Conservation (phyloP, 2,329 filamentous ascomycete genomes). For the Emericellopsis atlantica region DNA sequence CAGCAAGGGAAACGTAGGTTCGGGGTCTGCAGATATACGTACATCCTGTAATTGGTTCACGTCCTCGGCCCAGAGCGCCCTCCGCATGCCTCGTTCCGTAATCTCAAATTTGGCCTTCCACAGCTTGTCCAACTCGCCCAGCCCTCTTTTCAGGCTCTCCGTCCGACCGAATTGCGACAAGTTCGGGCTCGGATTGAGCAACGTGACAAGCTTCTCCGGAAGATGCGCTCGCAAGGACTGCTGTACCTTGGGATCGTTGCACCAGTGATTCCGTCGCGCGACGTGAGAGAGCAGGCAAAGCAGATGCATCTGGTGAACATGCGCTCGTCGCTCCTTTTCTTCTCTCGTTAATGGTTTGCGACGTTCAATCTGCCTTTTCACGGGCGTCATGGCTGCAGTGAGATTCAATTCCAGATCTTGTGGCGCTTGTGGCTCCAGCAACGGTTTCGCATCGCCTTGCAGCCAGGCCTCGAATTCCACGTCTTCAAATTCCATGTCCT, state of each 20-base stretch:
- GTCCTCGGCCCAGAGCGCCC: conserved; percentile 65
- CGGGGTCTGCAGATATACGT: conserved; percentile 10
- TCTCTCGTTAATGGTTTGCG: conserved; percentile 40
- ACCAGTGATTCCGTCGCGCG: conserved; percentile 74
- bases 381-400: conserved; percentile 24
- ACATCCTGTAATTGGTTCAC: conserved; percentile 46
- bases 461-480: conserved; percentile 26
- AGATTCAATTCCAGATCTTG: conserved; percentile 38
- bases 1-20: background rate
- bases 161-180: conserved; percentile 65
- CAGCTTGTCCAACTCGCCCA: conserved; percentile 53
- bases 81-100: conserved; percentile 56
- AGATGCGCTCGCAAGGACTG: conserved; percentile 51
- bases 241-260: conserved; percentile 64
- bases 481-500: conserved; percentile 33
- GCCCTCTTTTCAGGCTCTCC: conserved; percentile 64
- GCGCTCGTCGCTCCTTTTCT: conserved; percentile 46
- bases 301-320: conserved; percentile 79
- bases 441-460: conserved; percentile 7
- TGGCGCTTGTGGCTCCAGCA: conserved; percentile 9
- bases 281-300: conserved; percentile 72
- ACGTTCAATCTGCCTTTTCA: conserved; percentile 21
- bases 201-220: conserved; percentile 49
- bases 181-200: conserved; percentile 54
- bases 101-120: conserved; percentile 62